Conservation (phyloP, 2,329 filamentous ascomycete species). For the Penicillium oxalicum region DNA sequence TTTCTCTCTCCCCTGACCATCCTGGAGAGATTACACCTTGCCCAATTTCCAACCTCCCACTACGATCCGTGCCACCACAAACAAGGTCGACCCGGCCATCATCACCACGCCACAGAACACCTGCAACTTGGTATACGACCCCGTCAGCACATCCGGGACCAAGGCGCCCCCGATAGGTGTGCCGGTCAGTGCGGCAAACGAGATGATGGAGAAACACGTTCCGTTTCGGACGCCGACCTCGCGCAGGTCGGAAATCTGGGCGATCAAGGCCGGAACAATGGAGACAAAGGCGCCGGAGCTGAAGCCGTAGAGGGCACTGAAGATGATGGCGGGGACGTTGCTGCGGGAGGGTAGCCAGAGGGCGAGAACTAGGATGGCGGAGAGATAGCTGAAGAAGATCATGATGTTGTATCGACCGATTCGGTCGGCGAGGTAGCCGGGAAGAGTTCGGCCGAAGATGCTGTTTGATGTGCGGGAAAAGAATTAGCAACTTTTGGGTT, state of each 20-base stretch:
- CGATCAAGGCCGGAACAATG: conserved; percentile 58
- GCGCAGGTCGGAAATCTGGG: conserved; percentile 63
- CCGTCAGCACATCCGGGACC: conserved; percentile 21
- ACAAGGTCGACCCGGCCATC: conserved; percentile 19
- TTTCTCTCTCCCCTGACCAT: no score
- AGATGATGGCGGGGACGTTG: conserved; percentile 57
- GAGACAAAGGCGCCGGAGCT: conserved; percentile 61
- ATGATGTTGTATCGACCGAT: conserved; percentile 37
- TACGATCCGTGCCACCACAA: conserved; percentile 19
- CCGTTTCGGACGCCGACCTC: conserved; percentile 66
- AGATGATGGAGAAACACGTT: conserved; percentile 55
- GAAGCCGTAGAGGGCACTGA: conserved; percentile 64
- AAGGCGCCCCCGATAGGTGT: conserved; percentile 27
- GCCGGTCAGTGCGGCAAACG: conserved; percentile 57
- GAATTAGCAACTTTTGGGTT: no score
- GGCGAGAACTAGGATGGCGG: conserved; percentile 35
- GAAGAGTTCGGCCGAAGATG: conserved; percentile 31
- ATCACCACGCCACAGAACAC: conserved; percentile 26
- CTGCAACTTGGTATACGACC: conserved; percentile 21
- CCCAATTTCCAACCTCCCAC: conserved; percentile 21
- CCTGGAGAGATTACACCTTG: no score
- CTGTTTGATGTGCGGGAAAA: conserved; percentile 4
- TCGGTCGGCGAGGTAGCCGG: conserved; percentile 28
- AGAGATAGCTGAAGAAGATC: conserved; percentile 42
- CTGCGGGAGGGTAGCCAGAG: conserved; percentile 51